Conservation (phyloP, 169 alveolate species). For the Eimeria necatrix region DNA sequence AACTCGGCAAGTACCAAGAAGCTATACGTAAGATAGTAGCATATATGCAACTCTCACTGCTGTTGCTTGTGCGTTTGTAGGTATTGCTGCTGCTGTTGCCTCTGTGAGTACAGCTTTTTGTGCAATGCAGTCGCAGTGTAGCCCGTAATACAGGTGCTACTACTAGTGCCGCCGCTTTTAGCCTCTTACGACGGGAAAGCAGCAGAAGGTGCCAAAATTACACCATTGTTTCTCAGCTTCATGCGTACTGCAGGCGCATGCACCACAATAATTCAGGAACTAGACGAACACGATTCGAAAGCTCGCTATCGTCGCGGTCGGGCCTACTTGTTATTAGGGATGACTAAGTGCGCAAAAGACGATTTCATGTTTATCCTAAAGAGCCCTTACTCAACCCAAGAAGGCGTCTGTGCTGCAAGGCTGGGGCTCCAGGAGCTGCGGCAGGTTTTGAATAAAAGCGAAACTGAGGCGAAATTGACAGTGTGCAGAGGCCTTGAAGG, state of each 20-base stretch:
- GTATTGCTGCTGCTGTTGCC: constrained; percentile 19
- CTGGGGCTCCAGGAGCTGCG: constrained; percentile 70
- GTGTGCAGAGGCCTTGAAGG: constrained; percentile 20
- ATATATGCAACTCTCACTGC: background rate
- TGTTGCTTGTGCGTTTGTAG: constrained; percentile 14
- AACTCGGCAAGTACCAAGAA: constrained; percentile 79
- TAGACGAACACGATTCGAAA: constrained; percentile 81
- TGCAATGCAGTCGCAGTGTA: background rate
- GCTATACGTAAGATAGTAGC: constrained; percentile 55
- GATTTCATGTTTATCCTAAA: constrained; percentile 71
- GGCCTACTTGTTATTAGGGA: constrained; percentile 73
- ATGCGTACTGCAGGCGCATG: constrained; percentile 57
- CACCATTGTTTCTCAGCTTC: background rate
- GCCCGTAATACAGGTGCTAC: background rate
- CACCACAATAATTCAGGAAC: constrained; percentile 77
- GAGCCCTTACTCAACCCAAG: constrained; percentile 65
- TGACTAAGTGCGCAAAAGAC: constrained; percentile 77
- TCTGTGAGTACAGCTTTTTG: background rate
- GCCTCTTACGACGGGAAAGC: background rate
- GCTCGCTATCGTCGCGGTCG: constrained; percentile 75
- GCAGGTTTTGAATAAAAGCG: constrained; percentile 11
- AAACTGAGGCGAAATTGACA: constrained; percentile 23
- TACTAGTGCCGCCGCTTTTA: background rate
- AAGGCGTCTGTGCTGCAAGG: constrained; percentile 70
- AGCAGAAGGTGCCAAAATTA: background rate